Conservation (phyloP, 2,329 filamentous ascomycete genomes). For the Diaporthe nobilis region DNA sequence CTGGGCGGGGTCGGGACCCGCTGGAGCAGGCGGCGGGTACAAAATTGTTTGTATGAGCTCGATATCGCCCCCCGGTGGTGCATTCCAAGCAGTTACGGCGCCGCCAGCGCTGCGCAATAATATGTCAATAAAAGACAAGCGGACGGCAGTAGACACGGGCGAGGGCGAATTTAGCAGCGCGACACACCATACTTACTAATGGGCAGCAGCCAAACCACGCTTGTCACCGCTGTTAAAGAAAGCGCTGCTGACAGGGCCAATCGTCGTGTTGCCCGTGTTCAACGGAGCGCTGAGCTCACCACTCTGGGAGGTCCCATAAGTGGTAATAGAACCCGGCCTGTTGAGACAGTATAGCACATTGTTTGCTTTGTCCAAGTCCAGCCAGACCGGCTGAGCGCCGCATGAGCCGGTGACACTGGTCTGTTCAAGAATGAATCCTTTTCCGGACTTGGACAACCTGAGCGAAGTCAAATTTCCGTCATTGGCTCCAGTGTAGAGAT, state of each 20-base stretch:
- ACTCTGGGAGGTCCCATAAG: background rate
- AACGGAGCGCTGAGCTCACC: background rate
- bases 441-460: background rate
- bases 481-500: background rate
- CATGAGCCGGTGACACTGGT: background rate
- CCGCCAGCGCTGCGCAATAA: background rate
- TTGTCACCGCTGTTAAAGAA: background rate
- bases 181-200: background rate
- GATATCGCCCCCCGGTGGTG: background rate
- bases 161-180: background rate
- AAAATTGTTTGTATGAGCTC: conserved; percentile 5
- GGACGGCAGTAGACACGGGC: background rate
- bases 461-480: conserved; percentile 2
- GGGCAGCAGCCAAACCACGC: conserved; percentile 5
- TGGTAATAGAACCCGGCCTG: background rate
- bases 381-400: background rate
- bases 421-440: background rate
- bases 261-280: background rate
- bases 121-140: background rate
- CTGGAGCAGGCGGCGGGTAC: conserved; percentile 3
- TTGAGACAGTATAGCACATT: conserved; percentile 4
- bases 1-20: background rate
- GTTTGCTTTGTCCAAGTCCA: background rate
- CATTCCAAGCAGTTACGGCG: background rate
- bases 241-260: background rate